A percentile compares a stretch with the other conserved stretches of the same genome.
These are phyloP conservation scores for Polytrichum commune DNA, from an alignment of 225 moss, liverwort and hornwort genomes.

Conservation along the genomic window DNA sequence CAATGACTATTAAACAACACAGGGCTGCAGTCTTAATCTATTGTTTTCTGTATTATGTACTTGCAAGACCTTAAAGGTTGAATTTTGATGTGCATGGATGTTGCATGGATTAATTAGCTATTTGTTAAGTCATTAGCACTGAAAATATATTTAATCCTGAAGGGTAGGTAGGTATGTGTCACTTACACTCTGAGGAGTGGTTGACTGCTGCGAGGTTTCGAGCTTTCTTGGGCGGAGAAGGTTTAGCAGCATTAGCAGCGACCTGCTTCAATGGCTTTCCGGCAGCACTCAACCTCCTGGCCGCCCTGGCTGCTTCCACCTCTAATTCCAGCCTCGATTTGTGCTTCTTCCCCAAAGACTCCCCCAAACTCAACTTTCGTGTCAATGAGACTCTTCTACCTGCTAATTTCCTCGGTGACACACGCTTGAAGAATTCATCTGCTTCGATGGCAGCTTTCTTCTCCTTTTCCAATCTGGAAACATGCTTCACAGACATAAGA, in stretches of 20 bases:
- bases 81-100: too few species aligned
- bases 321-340: conserved; percentile 36
- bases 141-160: too few species aligned
- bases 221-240: conserved; percentile 21
- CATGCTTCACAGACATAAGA: conserved; percentile 30
- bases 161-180: too few species aligned
- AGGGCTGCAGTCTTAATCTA: too few species aligned
- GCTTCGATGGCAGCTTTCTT: conserved; percentile 32
- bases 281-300: conserved; percentile 25
- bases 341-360: conserved; percentile 31
- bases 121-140: too few species aligned
- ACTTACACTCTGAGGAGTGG: too few species aligned
- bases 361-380: conserved; percentile 24
- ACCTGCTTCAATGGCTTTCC: conserved; percentile 23
- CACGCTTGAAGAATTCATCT: conserved; percentile 17
- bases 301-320: conserved; percentile 38
- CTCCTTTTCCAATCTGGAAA: conserved; percentile 31
- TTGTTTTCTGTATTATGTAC: too few species aligned
- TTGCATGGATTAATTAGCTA: too few species aligned
- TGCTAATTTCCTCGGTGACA: conserved; percentile 21
- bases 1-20: too few species aligned
- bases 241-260: conserved; percentile 1
- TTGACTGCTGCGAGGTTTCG: not conserved
- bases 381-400: conserved; percentile 32
- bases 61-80: too few species aligned